Evolutionary conservation across 768 basidiomycete species (phyloP), one percentile per base, ranked within the genome.

Genomic region (Termitomyces sp.): DNA sequence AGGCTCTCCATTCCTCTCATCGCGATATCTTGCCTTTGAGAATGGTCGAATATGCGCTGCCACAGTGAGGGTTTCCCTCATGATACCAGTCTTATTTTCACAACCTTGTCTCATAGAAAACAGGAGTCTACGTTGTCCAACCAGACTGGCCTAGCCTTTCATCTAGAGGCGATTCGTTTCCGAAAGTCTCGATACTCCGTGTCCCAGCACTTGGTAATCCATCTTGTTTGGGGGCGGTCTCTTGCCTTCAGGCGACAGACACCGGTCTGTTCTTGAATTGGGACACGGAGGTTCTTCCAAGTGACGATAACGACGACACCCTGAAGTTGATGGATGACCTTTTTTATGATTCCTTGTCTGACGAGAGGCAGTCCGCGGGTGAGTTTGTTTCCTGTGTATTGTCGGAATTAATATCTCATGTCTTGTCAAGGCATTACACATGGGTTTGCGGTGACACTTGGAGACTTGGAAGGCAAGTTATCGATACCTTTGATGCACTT

Each of bases 161-260:
- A 9, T 18, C 26, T 16, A 28, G 33, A 37, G 20, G 20, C n/a
- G 51, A 51, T 1, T 5, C 46, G 28, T 52, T 61, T n/a, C 69
- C 69, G 1, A 36, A 45, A 13, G 41, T 73, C 3, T 58, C 49
- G 3, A 56, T 75, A 45, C 59, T 63, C 5, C 74, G 72, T 29
- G 53, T 70, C 28, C 70, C 69, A 5, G 67, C 62, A 48, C 71
- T 77, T 51, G 68, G 65, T 16, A 63, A 75, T 44, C 64, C 66
- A 0, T 51, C 62, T 1, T 63, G 61, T 49, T 65, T 80, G 28
- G 55, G 39, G 18, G 60, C 57, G 55, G 64, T 83, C n/a, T 75
- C 75, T 26, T 85, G 82, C 62, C 72, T 85, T 22, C 82, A 84
- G 64, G 75, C 84, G 70, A 80, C 81, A 0, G 76, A 81, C 28